These are phyloP conservation scores for Elsinoe australis DNA, from an alignment of 2,329 filamentous ascomycete genomes.

Conservation along the genomic window DNA sequence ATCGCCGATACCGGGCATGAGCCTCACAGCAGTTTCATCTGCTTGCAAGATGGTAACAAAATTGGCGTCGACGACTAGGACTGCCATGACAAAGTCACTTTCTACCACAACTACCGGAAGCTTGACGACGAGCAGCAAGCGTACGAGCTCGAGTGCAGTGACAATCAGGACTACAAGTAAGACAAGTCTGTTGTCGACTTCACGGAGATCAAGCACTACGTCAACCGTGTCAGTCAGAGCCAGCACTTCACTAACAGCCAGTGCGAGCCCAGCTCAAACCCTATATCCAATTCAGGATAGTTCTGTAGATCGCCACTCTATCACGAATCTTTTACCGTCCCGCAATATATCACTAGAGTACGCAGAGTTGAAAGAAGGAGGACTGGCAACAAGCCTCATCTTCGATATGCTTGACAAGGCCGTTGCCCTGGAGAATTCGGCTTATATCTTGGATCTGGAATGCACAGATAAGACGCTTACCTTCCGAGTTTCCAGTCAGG, in stretches of 20 bases:
- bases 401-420: background rate
- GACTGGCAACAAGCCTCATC: background rate
- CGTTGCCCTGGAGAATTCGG: background rate
- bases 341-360: background rate
- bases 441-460: background rate
- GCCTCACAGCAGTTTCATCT: background rate
- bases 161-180: background rate
- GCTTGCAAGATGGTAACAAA: background rate
- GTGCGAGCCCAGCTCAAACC: too few species aligned
- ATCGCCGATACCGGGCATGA: too few species aligned
- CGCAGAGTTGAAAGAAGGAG: background rate
- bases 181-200: too few species aligned
- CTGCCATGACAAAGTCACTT: background rate
- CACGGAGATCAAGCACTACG: too few species aligned
- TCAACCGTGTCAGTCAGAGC: too few species aligned
- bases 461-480: background rate
- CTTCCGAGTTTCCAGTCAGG: background rate
- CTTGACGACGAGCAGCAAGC: too few species aligned
- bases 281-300: background rate
- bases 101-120: background rate
- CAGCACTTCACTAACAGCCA: too few species aligned
- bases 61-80: background rate
- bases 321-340: background rate
- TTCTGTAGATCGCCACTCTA: background rate
- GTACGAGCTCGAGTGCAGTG: background rate